Percentiles rank a stretch among this genome's conserved stretches.
Conservation (phyloP, 768 basidiomycete species). For the Mycena indigotica region DNA sequence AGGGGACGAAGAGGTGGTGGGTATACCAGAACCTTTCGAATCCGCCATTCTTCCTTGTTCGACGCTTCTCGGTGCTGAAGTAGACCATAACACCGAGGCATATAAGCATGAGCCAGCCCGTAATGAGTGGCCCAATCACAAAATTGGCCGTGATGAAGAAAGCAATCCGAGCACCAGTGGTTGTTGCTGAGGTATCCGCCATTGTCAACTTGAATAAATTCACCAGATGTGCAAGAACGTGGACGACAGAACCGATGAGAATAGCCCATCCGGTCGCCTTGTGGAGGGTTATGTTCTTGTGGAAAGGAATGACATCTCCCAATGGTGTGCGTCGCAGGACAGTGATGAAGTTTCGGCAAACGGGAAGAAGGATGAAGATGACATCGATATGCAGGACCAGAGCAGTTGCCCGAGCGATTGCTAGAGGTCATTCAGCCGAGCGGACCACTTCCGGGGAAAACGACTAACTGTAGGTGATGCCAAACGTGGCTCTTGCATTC, state of each 20-base stretch:
- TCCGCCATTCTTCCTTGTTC: slow-evolving; percentile 50
- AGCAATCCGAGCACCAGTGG: slow-evolving; percentile 53
- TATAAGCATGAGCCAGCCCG: slow-evolving; percentile 87
- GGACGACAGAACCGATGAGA: slow-evolving; percentile 72
- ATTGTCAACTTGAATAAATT: slow-evolving; percentile 75
- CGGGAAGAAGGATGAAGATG: slow-evolving; percentile 90
- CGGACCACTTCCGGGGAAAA: background rate
- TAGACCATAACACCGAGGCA: slow-evolving; percentile 78
- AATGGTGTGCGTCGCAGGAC: slow-evolving; percentile 83
- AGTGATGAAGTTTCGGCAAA: slow-evolving; percentile 95
- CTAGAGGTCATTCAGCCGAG: slow-evolving; percentile 38
- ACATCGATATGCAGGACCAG: slow-evolving; percentile 90
- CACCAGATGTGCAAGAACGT: slow-evolving; percentile 83
- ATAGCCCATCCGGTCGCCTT: slow-evolving; percentile 92
- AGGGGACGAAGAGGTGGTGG: slow-evolving; percentile 86
- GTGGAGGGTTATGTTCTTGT: slow-evolving; percentile 90
- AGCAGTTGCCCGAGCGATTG: slow-evolving; percentile 85
- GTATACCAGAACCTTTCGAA: slow-evolving; percentile 93
- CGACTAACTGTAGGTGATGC: slow-evolving; percentile 54
- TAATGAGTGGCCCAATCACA: slow-evolving; percentile 75
- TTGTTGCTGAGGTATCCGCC: slow-evolving; percentile 54
- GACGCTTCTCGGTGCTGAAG: slow-evolving; percentile 81
- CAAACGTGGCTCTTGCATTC: slow-evolving; percentile 57
- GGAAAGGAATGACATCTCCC: slow-evolving; percentile 87
- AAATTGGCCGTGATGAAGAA: slow-evolving; percentile 84